Base-by-base conservation (phyloP, 1,284 basidiomycete genomes). In the Thelephora terrestris region DNA sequence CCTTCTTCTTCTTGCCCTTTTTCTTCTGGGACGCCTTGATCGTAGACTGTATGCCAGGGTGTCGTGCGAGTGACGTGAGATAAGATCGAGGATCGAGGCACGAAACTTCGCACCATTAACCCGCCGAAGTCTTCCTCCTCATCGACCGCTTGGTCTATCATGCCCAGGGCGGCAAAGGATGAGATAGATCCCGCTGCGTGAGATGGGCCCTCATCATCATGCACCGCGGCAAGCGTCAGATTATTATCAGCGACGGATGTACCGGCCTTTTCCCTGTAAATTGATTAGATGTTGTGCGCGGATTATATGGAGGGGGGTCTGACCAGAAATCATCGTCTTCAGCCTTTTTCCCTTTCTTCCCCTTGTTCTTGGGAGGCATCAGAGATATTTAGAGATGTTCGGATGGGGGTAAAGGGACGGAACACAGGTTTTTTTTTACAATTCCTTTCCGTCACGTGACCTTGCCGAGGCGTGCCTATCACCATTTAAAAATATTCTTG, bases 361-460 rank as follows among this genome's bases (percentile, higher is more conserved):
- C 85, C 64, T 91, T 89, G 61, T 80, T 87, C 71, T 93, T 94
- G 46, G 90, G 89, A 51, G 90, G 72, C 91, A 94, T 93, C 12
- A 14, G 17, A 21, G 9, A 18, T 39, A 7, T 18, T 39, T 16
- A 9, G 25, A 9, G 9, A 27, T 5, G 25, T 27, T 27, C 25
- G 25, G 25, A 27, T 27, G 25, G 25, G 9, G 9, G 25, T 27
- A 27, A 27, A 9, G 25, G 9, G 9, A 5, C 9, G 25, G 9
- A 27, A 27, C 25, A 27, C 25, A 5, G 25, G 25, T 27, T 9
- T 4, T 27, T 27, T 27, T 4, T 27, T 27, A 27, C 25, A 9
- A 4, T 27, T 27, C 25, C 5, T 27, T 27, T 27, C 25, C 25
- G 9, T 27, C 25, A 27, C 25, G 25, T 27, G 25, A 4, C 25